Evolutionary conservation across 176 grass and related monocot species (phyloP).

Genomic region (Oropetium thomaeum): DNA sequence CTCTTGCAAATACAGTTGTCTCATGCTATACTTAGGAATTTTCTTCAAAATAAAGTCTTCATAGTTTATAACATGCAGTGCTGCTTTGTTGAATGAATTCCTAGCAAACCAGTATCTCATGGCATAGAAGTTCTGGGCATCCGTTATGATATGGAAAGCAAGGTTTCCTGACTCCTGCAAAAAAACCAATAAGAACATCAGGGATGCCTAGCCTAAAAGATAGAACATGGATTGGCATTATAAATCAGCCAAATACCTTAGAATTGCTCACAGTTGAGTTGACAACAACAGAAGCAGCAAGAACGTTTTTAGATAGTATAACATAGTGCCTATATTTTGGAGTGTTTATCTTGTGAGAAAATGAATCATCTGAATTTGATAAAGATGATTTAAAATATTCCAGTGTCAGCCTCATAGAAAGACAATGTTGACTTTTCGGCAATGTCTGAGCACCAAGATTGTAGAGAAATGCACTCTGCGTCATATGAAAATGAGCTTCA

Average conservation of each 20-base stretch:
- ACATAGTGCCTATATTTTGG: conserved; percentile 64
- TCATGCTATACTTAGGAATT: conserved; percentile 31
- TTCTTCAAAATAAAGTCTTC: conserved; percentile 51
- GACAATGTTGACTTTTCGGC: conserved; percentile 87
- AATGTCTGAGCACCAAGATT: conserved; percentile 75
- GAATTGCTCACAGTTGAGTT: conserved; percentile 82
- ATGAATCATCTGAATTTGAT: conserved; percentile 39
- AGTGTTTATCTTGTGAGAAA: conserved; percentile 44
- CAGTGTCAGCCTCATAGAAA: conserved; percentile 88
- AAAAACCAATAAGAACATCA: conserved; percentile 25
- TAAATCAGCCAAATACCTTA: conserved; percentile 59
- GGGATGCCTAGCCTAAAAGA: conserved; percentile 20
- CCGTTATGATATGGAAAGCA: conserved; percentile 87
- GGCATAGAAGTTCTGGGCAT: conserved; percentile 75
- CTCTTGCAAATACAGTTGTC: conserved; percentile 65
- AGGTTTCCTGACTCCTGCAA: conserved; percentile 66
- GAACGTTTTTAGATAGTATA: conserved; percentile 72
- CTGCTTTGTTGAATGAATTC: conserved; percentile 63
- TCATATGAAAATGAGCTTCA: conserved; percentile 90
- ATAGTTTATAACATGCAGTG: conserved; percentile 63
- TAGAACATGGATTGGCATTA: background rate
- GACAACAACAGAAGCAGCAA: conserved; percentile 75
- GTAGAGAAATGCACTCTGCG: conserved; percentile 91
- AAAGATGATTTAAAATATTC: conserved; percentile 74
- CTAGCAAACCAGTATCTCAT: conserved; percentile 88